Conservation (phyloP, 2,329 filamentous ascomycete genomes). For the Exserohilum rostratum region DNA sequence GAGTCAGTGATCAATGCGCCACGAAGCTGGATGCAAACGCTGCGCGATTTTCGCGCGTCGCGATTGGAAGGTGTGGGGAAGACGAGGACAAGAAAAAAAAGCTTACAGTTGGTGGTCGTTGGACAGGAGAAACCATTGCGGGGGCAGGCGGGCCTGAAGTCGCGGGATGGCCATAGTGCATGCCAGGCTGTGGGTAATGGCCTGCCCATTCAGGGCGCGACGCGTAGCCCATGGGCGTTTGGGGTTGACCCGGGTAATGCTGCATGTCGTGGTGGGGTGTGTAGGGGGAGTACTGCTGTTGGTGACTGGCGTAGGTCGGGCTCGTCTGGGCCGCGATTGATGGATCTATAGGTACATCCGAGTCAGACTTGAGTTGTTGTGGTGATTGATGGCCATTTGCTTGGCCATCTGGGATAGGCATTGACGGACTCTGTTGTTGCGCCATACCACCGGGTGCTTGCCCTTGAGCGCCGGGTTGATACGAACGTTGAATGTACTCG, state of each 20-base stretch:
- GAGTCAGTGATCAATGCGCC: conserved; percentile 14
- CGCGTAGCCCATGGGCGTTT: conserved; percentile 65
- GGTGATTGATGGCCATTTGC: conserved; percentile 71
- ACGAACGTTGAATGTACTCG: conserved; percentile 83
- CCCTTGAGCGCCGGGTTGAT: conserved; percentile 76
- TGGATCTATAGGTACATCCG: conserved; percentile 98
- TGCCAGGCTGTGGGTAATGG: conserved; percentile 58
- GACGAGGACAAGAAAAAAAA: neutral
- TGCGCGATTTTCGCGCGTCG: conserved; percentile 1
- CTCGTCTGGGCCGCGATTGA: conserved; percentile 92
- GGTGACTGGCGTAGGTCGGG: conserved; percentile 79
- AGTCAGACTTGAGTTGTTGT: conserved; percentile 84
- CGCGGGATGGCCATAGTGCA: conserved; percentile 60
- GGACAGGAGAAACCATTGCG: conserved; percentile 65
- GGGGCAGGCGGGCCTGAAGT: conserved; percentile 63
- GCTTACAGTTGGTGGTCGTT: conserved; percentile 68
- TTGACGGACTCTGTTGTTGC: conserved; percentile 98
- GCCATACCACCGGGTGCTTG: conserved; percentile 89
- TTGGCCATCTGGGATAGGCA: conserved; percentile 80
- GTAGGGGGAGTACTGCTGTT: conserved; percentile 85
- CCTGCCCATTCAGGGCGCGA: conserved; percentile 73
- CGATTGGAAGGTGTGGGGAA: too few relatives aligned
- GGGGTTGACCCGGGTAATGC: conserved; percentile 69
- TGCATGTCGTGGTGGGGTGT: conserved; percentile 84
- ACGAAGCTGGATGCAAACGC: neutral